Base-by-base conservation (phyloP, 495 filamentous ascomycete species). In the Choiromyces venosus region DNA sequence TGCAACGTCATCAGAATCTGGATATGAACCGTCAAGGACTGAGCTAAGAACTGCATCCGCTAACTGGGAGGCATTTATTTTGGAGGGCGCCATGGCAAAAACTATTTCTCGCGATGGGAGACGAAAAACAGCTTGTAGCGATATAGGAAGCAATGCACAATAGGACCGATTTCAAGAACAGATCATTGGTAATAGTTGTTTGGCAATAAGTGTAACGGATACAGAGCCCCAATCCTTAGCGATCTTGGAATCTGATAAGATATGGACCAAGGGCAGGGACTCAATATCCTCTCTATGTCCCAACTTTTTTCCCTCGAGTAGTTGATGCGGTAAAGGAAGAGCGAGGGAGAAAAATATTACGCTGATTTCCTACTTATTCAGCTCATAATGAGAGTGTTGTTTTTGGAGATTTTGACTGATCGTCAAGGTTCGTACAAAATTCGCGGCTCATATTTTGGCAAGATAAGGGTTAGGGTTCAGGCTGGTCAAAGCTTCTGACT, bases 1-100 rank as follows among this genome's bases (percentile, higher is more conserved):
- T 37, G 87, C 82, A 37, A 91, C 80, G 52, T 85, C 84, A 79
- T 92, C 89, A 36, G 78, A 80, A 70, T 88, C 87, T 14, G 90
- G 89, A 81, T 90, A 92, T 4, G 81, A 79, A 40, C 88, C 87
- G 39, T 87, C 82, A 40, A 86, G 81, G 68, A 89, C 87, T 71
- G 87, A 89, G 56, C 85, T 78, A 42, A 91, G 84, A 38, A 92
- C 82, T 10, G 88, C 88, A 56, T 86, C 83, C 25, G 75, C 75
- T 35, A 77, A 67, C 68, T 73, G 65, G 66, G n/a, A 40, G 25
- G 74, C 65, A 37, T 76, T 42, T 56, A 77, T 65, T 18, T 61
- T 33, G 52, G 52, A 33, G 25, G 52, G 25, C 4, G 52, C 52
- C 52, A 61, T 61, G 4, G 25, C 25, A 61, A 61, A 33, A 29